Evolutionary conservation across 2,329 filamentous ascomycete species (phyloP).

Genomic region (Pyricularia pennisetigena): DNA sequence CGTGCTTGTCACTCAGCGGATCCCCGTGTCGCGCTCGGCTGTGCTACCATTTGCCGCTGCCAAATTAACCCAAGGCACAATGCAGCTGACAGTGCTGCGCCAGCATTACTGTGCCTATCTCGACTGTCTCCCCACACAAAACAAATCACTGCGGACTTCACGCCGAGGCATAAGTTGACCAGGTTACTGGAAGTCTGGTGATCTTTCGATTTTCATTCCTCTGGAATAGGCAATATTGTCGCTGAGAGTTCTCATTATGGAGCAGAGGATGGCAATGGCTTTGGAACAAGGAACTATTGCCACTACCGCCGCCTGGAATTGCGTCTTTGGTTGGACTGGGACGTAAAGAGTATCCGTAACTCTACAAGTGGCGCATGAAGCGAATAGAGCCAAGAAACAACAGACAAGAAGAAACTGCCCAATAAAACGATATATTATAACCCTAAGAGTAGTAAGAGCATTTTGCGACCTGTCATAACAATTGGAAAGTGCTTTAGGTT

Average conservation of each 20-base stretch:
- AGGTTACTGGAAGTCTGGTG: neutral
- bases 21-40: neutral
- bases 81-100: neutral
- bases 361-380: neutral
- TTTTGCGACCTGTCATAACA: neutral
- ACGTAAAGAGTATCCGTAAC: neutral
- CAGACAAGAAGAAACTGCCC: neutral
- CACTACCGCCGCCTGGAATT: neutral
- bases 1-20: neutral
- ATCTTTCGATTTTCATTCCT: neutral
- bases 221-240: neutral
- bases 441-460: neutral
- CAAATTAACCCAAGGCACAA: neutral
- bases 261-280: neutral
- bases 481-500: neutral
- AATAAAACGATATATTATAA: neutral
- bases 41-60: neutral
- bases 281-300: neutral
- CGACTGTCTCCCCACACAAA: neutral
- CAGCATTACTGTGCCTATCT: neutral
- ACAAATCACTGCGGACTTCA: neutral
- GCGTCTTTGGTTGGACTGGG: neutral
- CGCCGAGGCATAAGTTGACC: neutral
- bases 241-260: neutral
- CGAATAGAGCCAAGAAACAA: neutral